Percentiles rank a stretch among this genome's conserved stretches.
phyloP scores from a whole-genome alignment of 2,329 filamentous ascomycete species.

The Fusarium secorum region DNA sequence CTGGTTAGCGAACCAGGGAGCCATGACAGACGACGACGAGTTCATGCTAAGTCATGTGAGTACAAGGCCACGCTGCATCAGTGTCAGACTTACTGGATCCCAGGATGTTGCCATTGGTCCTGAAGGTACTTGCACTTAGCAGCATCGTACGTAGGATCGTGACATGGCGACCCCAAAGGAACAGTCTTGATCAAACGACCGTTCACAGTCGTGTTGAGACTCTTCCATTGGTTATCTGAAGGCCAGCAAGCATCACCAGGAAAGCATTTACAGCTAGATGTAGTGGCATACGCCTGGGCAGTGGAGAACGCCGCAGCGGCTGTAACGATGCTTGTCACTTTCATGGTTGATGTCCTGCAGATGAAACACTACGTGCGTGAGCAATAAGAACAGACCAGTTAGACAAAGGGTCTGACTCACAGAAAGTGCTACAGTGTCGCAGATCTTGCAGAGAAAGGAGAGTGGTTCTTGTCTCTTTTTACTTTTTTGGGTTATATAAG shows the following conservation, averaged over 20 bases:
- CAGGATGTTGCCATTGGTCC: constrained; percentile 53
- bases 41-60: constrained; percentile 21
- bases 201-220: constrained; percentile 59
- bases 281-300: not conserved
- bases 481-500: not conserved
- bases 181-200: constrained; percentile 60
- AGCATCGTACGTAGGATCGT: constrained; percentile 57
- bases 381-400: not conserved
- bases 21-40: constrained; percentile 44
- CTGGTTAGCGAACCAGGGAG: constrained; percentile 48
- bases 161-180: constrained; percentile 60
- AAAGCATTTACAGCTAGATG: constrained; percentile 46
- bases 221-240: constrained; percentile 51
- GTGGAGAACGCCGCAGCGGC: not conserved
- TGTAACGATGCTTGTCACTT: not conserved
- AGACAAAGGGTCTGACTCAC: not conserved
- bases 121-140: constrained; percentile 53
- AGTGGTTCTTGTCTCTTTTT: not conserved
- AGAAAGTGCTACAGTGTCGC: not conserved
- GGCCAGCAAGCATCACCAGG: constrained; percentile 64
- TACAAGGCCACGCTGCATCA: not conserved
- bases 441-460: not conserved
- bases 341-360: not conserved
- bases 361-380: not conserved
- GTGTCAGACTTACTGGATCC: constrained; percentile 52